Evolutionary conservation across 2,329 filamentous ascomycete species (phyloP).

Genomic region (Aspergillus sp.): DNA sequence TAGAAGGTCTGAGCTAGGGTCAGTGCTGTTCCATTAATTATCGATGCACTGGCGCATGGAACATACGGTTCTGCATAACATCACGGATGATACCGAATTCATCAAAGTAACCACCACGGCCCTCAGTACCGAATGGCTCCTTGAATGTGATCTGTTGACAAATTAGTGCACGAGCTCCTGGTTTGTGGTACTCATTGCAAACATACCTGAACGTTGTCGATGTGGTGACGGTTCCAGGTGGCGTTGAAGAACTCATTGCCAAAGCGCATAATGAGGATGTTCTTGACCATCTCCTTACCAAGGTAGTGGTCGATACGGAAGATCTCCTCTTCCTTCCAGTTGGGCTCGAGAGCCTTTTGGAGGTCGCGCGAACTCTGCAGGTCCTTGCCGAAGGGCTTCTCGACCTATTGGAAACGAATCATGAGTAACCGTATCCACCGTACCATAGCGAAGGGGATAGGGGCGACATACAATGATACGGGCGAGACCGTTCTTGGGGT

Average conservation of each 20-base stretch:
- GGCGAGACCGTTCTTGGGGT: constrained; percentile 81
- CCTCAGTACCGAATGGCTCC: constrained; percentile 97
- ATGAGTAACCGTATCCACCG: background rate
- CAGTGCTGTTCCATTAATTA: constrained; percentile 7
- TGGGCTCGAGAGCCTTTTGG: constrained; percentile 87
- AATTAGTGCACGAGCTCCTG: constrained; percentile 8
- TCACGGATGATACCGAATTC: constrained; percentile 99
- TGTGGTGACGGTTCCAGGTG: constrained; percentile 98
- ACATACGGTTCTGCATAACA: constrained; percentile 92
- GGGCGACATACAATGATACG: constrained; percentile 72
- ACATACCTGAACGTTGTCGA: constrained; percentile 83
- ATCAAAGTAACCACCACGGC: constrained; percentile 96
- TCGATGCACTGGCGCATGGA: background rate
- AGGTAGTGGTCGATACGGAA: constrained; percentile 99
- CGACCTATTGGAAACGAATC: constrained; percentile 55
- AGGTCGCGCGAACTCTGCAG: constrained; percentile 88
- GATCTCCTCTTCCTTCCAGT: constrained; percentile 98
- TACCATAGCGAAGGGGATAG: background rate
- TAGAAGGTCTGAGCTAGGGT: constrained; percentile 59
- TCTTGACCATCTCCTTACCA: constrained; percentile 99
- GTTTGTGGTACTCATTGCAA: background rate
- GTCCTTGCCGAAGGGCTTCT: constrained; percentile 99
- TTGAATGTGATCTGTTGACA: constrained; percentile 78
- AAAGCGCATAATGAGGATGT: constrained; percentile 94
- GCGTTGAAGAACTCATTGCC: constrained; percentile 98